Evolutionary conservation across 108 stramenopile genomes (phyloP), one percentile per base, ranked within the genome.

Genomic region (Nitzschia palea): DNA sequence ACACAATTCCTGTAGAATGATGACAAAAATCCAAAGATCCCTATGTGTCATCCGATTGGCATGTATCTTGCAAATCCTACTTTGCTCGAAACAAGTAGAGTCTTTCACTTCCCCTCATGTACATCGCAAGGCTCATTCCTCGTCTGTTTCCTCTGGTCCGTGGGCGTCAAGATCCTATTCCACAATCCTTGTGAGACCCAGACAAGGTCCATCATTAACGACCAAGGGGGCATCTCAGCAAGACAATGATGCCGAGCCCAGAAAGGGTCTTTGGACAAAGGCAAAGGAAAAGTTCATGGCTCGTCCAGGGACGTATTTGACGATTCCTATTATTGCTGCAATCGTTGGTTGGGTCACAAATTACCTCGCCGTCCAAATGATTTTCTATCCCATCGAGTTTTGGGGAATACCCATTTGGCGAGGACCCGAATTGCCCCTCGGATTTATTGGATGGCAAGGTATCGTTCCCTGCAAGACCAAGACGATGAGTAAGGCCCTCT

Each of bases 311-410:
- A 86, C 93, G 10, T 92, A 91, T 54, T 60, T 90, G 42, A 56
- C 86, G 29, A 97, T 96, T 45, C 96, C 96, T 8, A 55, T 85
- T 28, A 87, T 94, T 63, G 96, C 96, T 1, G 94, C 94, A 23
- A 74, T 90, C 30, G 96, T 97, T 2, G 96, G 96, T 18, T 97
- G 96, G 96, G 79, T 97, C 62, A 97, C 96, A 23, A 97, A 97
- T 70, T 95, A 78, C 44, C 74, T 94, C 30, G 92, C 92, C 8
- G 94, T 93, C 12, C 89, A 93, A 80, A 93, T 94, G 95, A 94
- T 90, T 59, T 90, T 89, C 62, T 93, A 83, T 54, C 94, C 94
- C 35, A 81, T 95, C 44, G 48, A 87, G 69, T 95, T 76, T 63
- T 54, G 84, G 9, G 94, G 94, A 9, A 80, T 95, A 27, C 83